Evolutionary conservation across 2,329 filamentous ascomycete species (phyloP), one percentile per base, ranked within the genome.

Genomic region (Fusarium sp.): DNA sequence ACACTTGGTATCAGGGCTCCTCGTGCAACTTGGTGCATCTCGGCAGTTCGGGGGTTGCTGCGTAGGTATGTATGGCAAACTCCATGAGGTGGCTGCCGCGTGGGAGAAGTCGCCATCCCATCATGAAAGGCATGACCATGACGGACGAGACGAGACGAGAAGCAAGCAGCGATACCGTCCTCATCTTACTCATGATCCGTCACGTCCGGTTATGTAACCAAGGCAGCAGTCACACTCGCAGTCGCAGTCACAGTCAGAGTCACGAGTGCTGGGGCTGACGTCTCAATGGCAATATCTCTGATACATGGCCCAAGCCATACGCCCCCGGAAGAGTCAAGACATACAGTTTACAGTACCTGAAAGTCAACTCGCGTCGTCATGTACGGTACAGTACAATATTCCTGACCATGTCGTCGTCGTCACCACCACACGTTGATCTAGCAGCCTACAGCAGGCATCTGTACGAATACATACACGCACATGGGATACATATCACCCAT

Each of bases 281-380:
- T 36, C 31, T 51, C 33, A 33, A 44, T 18, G 56, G 56, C 56
- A 58, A 58, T 58, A 36, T 50, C 10, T 46, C 55, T 58, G 42
- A 49, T 58, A 58, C 42, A 50, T 58, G 42, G 44, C 42, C n/a
- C 40, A 50, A 20, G 25, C 42, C 31, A 46, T 18, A 58, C 20
- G 40, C 55, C 38, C 33, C 50, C 14, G 4, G 14, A 42, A 40
- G 34, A 40, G 25, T 44, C 36, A 57, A 25, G 29, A 9, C 25
- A 23, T 46, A 16, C 42, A n/a, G 23, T 46, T 27, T 27, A 46
- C 42, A 10, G 42, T 46, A 9, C 20, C 2, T 36, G 25, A 18
- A 57, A n/a, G 38, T 18, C 29, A 33, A 33, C 16, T 23, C 36
- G 54, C 38, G 36, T 44, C 38, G 36, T 44, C 54, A 44, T 44